These are phyloP conservation scores for Macrotyloma uniflorum DNA, from an alignment of 306 rosid genomes.

Conservation along the genomic window DNA sequence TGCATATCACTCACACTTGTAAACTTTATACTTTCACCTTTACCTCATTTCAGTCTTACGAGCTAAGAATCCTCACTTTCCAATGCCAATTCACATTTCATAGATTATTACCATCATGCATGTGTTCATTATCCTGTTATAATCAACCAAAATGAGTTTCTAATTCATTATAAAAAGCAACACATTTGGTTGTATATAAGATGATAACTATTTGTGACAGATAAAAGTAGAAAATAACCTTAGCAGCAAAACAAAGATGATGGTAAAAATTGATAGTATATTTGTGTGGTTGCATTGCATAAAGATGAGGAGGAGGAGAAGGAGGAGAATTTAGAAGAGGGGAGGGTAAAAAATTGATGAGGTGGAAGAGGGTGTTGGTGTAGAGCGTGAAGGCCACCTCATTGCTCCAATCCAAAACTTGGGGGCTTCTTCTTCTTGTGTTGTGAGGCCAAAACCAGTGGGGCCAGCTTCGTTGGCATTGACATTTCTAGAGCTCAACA, in stretches of 20 bases:
- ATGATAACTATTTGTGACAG: too few species aligned
- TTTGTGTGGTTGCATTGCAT: not conserved
- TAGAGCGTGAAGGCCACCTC: constrained; percentile 37
- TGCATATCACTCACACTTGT: constrained; percentile 12
- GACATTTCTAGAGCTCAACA: constrained; percentile 77
- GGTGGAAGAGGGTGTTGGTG: constrained; percentile 12
- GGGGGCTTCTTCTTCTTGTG: constrained; percentile 30
- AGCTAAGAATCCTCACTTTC: constrained; percentile 19
- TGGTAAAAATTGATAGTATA: too few species aligned
- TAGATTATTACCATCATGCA: not conserved
- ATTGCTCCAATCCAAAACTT: constrained; percentile 36
- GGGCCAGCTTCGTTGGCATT: constrained; percentile 95
- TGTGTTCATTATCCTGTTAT: not conserved
- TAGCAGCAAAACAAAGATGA: too few species aligned
- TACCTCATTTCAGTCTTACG: constrained; percentile 16
- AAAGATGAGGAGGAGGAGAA: not conserved
- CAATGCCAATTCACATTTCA: not conserved
- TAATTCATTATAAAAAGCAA: too few species aligned
- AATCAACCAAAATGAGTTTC: not conserved
- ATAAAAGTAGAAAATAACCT: too few species aligned
- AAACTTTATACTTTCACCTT: constrained; percentile 26
- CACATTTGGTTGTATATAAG: too few species aligned
- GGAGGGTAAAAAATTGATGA: not conserved
- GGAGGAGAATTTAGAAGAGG: not conserved
- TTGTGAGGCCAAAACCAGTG: constrained; percentile 53